Conservation (phyloP, 345 rosid genomes). For the Rhodomyrtus tomentosa region DNA sequence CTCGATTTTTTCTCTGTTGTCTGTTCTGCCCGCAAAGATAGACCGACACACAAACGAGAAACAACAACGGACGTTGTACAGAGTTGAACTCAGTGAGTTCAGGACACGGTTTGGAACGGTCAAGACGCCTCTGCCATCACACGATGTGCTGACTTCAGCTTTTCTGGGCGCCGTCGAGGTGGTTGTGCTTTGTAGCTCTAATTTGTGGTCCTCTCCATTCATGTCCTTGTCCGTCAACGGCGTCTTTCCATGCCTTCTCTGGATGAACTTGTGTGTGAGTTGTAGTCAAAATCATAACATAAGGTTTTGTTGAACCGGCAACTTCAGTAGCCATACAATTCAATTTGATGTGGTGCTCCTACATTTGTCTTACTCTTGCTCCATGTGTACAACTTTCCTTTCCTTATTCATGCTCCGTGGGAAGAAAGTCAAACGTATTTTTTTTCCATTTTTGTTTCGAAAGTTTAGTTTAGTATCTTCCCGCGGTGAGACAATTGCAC, state of each 20-base stretch:
- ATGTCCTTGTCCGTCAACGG: not conserved
- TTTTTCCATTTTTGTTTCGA: not conserved
- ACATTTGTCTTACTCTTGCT: not conserved
- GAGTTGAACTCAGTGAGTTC: no score
- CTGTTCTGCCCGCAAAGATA: not conserved
- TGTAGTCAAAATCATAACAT: not conserved
- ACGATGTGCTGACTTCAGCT: slow-evolving; percentile 1
- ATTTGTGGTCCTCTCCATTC: not conserved
- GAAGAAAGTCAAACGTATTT: no score
- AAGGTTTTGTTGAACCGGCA: not conserved
- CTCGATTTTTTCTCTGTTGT: not conserved
- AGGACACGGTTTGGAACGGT: not conserved
- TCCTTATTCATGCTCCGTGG: no score
- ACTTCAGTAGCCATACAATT: not conserved
- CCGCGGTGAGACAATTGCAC: not conserved
- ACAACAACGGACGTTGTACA: not conserved
- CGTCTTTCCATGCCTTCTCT: not conserved
- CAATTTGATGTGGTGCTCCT: not conserved
- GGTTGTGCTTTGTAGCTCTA: not conserved
- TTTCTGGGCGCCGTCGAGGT: slow-evolving; percentile 24
- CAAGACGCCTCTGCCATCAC: slow-evolving; percentile 1
- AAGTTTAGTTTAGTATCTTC: not conserved
- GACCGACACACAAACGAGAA: not conserved
- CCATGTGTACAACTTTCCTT: not conserved
- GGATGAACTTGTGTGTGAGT: not conserved